These are phyloP conservation scores for Stropharia rugosoannulata DNA, from an alignment of 768 basidiomycete species.

Conservation along the genomic window DNA sequence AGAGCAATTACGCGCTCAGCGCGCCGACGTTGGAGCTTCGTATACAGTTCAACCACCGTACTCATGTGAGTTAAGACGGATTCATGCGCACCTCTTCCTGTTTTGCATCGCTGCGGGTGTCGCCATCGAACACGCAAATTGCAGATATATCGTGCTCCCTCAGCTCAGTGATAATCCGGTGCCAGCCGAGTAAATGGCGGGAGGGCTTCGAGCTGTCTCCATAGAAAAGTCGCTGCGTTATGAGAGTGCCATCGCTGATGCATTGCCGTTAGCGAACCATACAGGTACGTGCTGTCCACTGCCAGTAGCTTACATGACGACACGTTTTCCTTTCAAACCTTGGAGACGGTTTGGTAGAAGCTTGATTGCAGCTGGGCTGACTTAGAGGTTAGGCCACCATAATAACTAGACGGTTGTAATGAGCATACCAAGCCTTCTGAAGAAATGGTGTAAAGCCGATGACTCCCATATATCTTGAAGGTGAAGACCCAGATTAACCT, in stretches of 20 bases:
- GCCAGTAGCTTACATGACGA: slow-evolving; percentile 59
- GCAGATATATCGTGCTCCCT: slow-evolving; percentile 52
- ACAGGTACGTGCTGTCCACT: slow-evolving; percentile 7
- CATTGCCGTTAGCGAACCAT: background rate
- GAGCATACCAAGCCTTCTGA: slow-evolving; percentile 58
- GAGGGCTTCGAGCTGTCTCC: slow-evolving; percentile 59
- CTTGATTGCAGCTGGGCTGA: slow-evolving; percentile 65
- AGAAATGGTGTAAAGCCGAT: slow-evolving; percentile 69
- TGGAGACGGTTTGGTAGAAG: slow-evolving; percentile 63
- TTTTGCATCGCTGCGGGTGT: slow-evolving; percentile 65
- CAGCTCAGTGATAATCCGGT: slow-evolving; percentile 64
- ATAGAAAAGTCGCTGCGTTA: slow-evolving; percentile 83
- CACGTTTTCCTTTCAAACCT: slow-evolving; percentile 60
- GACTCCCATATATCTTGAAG: slow-evolving; percentile 59
- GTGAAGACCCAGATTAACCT: background rate
- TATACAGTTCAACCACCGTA: background rate
- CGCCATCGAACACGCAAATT: slow-evolving; percentile 82
- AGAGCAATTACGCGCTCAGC: slow-evolving; percentile 45
- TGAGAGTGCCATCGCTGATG: slow-evolving; percentile 77
- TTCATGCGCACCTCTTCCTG: slow-evolving; percentile 55
- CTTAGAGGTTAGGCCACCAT: slow-evolving; percentile 1
- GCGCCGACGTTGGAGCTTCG: slow-evolving; percentile 56
- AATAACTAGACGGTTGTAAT: background rate
- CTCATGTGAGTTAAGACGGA: background rate
- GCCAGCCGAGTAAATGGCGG: slow-evolving; percentile 81